Evolutionary conservation across 177 flowering plant genomes (phyloP).

Genomic region (Vitis hybrid): DNA sequence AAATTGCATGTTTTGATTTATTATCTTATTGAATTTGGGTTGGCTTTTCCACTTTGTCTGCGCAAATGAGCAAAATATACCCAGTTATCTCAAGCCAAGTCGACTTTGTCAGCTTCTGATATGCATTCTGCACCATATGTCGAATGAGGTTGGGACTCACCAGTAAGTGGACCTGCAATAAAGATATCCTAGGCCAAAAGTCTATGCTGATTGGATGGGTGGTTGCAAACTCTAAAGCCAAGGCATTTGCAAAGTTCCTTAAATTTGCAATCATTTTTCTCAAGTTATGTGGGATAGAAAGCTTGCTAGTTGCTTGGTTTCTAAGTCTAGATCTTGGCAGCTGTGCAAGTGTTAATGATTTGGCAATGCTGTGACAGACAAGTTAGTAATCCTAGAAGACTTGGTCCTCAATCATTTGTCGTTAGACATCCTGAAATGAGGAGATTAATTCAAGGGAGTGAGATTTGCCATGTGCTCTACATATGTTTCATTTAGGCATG

Average conservation of each 20-base stretch:
- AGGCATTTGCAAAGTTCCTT: background rate
- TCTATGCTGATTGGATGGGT: background rate
- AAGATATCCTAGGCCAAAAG: background rate
- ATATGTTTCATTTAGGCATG: too few relatives aligned
- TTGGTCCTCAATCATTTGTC: too few relatives aligned
- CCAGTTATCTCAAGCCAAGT: background rate
- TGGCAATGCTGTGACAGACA: too few relatives aligned
- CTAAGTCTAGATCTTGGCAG: background rate
- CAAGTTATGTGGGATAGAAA: background rate
- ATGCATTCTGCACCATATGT: background rate
- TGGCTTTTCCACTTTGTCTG: background rate
- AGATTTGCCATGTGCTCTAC: too few relatives aligned
- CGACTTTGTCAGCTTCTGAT: background rate
- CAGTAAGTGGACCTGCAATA: background rate
- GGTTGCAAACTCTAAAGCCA: background rate
- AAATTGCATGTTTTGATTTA: background rate
- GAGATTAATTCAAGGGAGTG: too few relatives aligned
- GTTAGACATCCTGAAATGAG: too few relatives aligned
- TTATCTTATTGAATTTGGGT: background rate
- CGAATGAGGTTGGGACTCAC: background rate
- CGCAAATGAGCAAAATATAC: background rate
- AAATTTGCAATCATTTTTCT: background rate
- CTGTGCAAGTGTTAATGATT: too few relatives aligned
- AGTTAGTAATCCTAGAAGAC: too few relatives aligned
- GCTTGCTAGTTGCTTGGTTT: too few relatives aligned